A percentile compares a stretch with the other conserved stretches of the same genome.
Evolutionary conservation across 345 rosid genomes (phyloP).

Genomic region (Stellera chamaejasme): DNA sequence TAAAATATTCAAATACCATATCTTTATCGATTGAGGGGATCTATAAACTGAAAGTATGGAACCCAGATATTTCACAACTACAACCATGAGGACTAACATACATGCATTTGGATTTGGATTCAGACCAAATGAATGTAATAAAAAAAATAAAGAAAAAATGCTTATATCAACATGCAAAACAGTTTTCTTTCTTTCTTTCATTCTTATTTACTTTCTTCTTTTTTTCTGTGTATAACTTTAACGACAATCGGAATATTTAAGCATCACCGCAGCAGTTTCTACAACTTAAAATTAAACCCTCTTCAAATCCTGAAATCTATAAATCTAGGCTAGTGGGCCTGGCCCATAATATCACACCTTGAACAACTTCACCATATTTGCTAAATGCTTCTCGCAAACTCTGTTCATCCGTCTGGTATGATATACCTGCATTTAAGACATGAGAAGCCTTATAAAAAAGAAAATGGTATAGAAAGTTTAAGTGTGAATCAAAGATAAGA

Average conservation of each 20-base stretch:
- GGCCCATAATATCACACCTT: constrained; percentile 30
- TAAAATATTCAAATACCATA: too few relatives aligned
- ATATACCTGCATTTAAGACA: constrained; percentile 46
- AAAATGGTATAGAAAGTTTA: neutral
- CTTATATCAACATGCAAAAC: too few relatives aligned
- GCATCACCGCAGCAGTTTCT: neutral
- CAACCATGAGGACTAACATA: neutral
- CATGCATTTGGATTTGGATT: too few relatives aligned
- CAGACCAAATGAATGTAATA: too few relatives aligned
- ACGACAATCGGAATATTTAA: constrained; percentile 1
- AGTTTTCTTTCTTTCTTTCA: too few relatives aligned
- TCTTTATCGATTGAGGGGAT: too few relatives aligned
- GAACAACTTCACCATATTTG: constrained; percentile 76
- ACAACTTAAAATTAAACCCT: neutral
- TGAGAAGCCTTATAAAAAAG: neutral
- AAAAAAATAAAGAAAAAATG: too few relatives aligned
- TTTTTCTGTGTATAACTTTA: neutral
- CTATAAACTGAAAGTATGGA: too few relatives aligned
- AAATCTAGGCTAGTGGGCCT: neutral
- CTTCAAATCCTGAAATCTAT: neutral
- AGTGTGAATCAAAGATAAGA: neutral
- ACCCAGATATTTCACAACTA: neutral
- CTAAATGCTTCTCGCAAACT: constrained; percentile 60
- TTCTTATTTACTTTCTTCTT: neutral
- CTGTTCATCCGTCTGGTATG: constrained; percentile 55